These are phyloP conservation scores for Triangularia verruculosa DNA, from an alignment of 2,329 filamentous ascomycete species.

Conservation along the genomic window DNA sequence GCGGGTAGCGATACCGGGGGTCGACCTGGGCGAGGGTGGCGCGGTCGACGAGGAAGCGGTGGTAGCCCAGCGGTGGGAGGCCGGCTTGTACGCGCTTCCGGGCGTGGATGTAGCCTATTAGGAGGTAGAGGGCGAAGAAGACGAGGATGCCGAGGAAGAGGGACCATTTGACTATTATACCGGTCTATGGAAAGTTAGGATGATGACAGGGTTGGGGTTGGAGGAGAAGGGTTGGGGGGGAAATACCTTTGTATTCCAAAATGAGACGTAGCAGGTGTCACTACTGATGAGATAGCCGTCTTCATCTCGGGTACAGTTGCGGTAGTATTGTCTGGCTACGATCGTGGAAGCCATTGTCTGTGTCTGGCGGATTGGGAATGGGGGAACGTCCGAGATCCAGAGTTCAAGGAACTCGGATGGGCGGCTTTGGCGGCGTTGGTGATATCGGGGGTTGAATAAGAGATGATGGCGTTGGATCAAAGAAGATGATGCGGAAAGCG, in stretches of 20 bases:
- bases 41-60: constrained; percentile 59
- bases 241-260: constrained; percentile 40
- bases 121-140: constrained; percentile 58
- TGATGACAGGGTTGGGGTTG: background rate
- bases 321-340: constrained; percentile 14
- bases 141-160: constrained; percentile 62
- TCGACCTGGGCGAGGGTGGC: constrained; percentile 46
- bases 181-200: constrained; percentile 44
- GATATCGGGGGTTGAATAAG: background rate
- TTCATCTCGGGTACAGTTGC: constrained; percentile 19
- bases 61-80: constrained; percentile 63
- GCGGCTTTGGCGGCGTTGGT: background rate
- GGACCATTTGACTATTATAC: constrained; percentile 67
- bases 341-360: constrained; percentile 13
- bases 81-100: constrained; percentile 64
- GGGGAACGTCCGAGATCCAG: background rate
- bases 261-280: constrained; percentile 32
- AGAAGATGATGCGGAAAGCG: background rate
- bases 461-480: background rate
- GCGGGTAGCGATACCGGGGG: constrained; percentile 47
- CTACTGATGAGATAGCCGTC: constrained; percentile 32
- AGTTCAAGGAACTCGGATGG: background rate
- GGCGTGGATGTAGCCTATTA: constrained; percentile 69
- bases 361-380: background rate
- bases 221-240: background rate